Percentiles rank a stretch among this genome's conserved stretches.
These are phyloP conservation scores for Keithomyces neogunnii DNA, from an alignment of 2,329 filamentous ascomycete species.

Conservation along the genomic window DNA sequence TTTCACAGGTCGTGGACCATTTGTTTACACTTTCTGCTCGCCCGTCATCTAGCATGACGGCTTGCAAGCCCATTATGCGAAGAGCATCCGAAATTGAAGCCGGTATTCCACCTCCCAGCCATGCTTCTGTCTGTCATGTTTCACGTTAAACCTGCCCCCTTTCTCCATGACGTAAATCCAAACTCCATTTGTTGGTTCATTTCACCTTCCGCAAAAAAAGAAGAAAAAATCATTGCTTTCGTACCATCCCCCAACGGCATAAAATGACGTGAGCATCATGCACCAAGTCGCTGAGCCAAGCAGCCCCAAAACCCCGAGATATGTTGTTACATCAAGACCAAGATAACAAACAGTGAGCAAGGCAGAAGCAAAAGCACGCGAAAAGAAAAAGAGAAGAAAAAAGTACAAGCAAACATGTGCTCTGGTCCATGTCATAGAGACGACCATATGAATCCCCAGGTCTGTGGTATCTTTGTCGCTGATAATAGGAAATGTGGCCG, in stretches of 20 bases:
- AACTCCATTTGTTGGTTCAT: conserved; percentile 11
- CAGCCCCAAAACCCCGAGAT: conserved; percentile 7
- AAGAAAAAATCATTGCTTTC: conserved; percentile 1
- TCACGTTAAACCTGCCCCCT: conserved; percentile 10
- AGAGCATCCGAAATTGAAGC: conserved; percentile 1
- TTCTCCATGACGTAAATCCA: conserved; percentile 12
- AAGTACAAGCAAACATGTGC: background rate
- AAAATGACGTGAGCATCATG: background rate
- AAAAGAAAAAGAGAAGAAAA: background rate
- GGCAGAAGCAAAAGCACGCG: background rate
- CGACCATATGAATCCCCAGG: background rate
- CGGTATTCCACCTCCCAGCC: background rate
- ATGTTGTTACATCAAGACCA: conserved; percentile 21
- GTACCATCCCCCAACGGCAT: background rate
- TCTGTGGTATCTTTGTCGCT: background rate
- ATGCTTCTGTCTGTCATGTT: conserved; percentile 10
- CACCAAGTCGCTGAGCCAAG: conserved; percentile 6
- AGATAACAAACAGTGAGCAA: background rate
- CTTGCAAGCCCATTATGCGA: background rate
- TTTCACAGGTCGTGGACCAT: background rate
- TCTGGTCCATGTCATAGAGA: background rate
- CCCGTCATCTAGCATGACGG: background rate
- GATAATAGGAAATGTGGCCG: background rate
- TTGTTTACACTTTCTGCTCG: background rate
- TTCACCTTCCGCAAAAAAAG: background rate